phyloP scores from a whole-genome alignment of 352 stramenopile species.

The Pythium utonaiense region DNA sequence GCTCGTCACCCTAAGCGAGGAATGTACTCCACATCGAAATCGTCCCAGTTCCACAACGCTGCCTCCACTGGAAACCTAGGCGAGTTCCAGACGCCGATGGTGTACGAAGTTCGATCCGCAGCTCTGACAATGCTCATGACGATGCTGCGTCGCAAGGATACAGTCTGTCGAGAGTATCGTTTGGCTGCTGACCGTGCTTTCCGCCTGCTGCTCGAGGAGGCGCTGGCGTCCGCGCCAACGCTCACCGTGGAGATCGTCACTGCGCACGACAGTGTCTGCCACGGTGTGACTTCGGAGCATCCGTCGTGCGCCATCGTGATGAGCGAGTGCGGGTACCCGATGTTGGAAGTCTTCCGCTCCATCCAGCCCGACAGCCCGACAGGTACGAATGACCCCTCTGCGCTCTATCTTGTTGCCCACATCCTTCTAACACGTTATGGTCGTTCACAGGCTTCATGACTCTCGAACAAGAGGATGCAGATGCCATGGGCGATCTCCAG shows the following conservation, averaged over 20 bases:
- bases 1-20: constrained; percentile 24
- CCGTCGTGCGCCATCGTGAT: constrained; percentile 22
- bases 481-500: background rate
- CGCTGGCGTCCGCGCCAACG: constrained; percentile 21
- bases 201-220: constrained; percentile 30
- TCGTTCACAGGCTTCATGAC: constrained; percentile 28
- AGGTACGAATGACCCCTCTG: too few relatives aligned
- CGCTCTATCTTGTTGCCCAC: too few relatives aligned
- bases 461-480: constrained; percentile 14
- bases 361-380: constrained; percentile 26
- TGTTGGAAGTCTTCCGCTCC: constrained; percentile 26
- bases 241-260: constrained; percentile 16
- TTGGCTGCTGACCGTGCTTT: constrained; percentile 20
- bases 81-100: constrained; percentile 12
- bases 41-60: constrained; percentile 11
- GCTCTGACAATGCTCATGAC: constrained; percentile 26
- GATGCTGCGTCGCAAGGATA: constrained; percentile 12
- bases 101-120: constrained; percentile 24
- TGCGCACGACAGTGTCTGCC: constrained; percentile 1
- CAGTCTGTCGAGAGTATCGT: constrained; percentile 11
- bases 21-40: constrained; percentile 27
- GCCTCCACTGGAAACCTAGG: background rate
- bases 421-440: too few relatives aligned
- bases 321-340: constrained; percentile 22
- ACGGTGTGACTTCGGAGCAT: constrained; percentile 9